phyloP scores from a whole-genome alignment of 2,329 filamentous ascomycete species.

The Pyrenophora graminea region DNA sequence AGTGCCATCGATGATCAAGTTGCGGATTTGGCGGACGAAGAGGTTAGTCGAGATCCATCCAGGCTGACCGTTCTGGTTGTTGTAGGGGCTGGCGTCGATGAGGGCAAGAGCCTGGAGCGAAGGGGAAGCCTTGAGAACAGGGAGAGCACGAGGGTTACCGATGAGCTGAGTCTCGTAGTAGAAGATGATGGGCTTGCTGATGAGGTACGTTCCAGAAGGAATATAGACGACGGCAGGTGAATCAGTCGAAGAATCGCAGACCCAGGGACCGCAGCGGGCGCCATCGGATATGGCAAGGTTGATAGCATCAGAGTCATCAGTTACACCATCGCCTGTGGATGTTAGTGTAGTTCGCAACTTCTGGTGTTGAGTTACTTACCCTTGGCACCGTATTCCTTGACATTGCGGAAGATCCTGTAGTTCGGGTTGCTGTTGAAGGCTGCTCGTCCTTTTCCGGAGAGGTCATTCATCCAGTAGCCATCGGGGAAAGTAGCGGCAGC shows the following conservation, averaged over 20 bases:
- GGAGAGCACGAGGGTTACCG: constrained; percentile 61
- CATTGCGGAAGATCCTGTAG: constrained; percentile 52
- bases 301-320: constrained; percentile 60
- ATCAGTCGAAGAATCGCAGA: constrained; percentile 54
- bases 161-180: constrained; percentile 69
- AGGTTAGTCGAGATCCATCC: constrained; percentile 62
- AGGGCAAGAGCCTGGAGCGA: constrained; percentile 60
- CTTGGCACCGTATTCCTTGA: constrained; percentile 51
- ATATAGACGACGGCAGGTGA: constrained; percentile 63
- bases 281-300: constrained; percentile 52
- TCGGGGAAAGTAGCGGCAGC: constrained; percentile 13
- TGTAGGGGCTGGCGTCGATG: constrained; percentile 62
- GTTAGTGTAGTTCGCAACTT: constrained; percentile 12
- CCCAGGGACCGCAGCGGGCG: constrained; percentile 50
- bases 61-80: constrained; percentile 37
- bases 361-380: constrained; percentile 29
- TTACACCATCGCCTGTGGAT: constrained; percentile 42
- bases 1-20: constrained; percentile 65
- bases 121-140: constrained; percentile 59
- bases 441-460: constrained; percentile 50
- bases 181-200: constrained; percentile 58
- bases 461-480: constrained; percentile 50
- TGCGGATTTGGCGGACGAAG: constrained; percentile 68
- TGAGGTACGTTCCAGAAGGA: constrained; percentile 61
- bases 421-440: constrained; percentile 44